Evolutionary conservation across 257 asterid genomes (phyloP).

Genomic region (Ophiorrhiza pumila): DNA sequence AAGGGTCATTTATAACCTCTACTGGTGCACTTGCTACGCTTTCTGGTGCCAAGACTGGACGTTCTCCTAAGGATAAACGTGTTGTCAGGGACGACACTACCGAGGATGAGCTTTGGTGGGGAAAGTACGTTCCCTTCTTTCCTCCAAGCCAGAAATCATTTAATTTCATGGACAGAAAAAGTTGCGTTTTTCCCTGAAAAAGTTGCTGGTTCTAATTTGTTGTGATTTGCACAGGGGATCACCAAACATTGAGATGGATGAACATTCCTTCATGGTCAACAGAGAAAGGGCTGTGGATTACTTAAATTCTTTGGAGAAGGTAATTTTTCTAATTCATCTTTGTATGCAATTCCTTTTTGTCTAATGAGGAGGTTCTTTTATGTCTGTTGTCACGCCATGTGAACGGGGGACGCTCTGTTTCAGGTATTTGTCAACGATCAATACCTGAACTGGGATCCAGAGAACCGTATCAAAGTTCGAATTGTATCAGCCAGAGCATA

Average conservation of each 20-base stretch:
- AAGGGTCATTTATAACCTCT: slow-evolving; percentile 64
- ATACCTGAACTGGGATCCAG: slow-evolving; percentile 90
- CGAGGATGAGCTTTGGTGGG: slow-evolving; percentile 78
- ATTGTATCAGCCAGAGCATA: slow-evolving; percentile 96
- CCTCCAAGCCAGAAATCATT: too few species aligned
- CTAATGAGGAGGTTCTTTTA: too few species aligned
- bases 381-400: too few species aligned
- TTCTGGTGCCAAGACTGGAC: slow-evolving; percentile 81
- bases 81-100: slow-evolving; percentile 60
- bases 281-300: slow-evolving; percentile 88
- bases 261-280: slow-evolving; percentile 68
- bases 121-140: slow-evolving; percentile 44
- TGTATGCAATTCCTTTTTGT: too few species aligned
- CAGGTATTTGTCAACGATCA: slow-evolving; percentile 90
- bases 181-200: not conserved
- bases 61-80: slow-evolving; percentile 77
- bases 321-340: too few species aligned
- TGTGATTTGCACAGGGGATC: slow-evolving; percentile 44
- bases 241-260: slow-evolving; percentile 83
- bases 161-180: not conserved
- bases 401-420: too few species aligned
- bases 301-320: slow-evolving; percentile 75
- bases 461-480: slow-evolving; percentile 83
- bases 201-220: not conserved
- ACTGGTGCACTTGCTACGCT: slow-evolving; percentile 72